Evolutionary conservation across 1,284 basidiomycete species (phyloP).

Genomic region (Neotropicomus parvogracilis): DNA sequence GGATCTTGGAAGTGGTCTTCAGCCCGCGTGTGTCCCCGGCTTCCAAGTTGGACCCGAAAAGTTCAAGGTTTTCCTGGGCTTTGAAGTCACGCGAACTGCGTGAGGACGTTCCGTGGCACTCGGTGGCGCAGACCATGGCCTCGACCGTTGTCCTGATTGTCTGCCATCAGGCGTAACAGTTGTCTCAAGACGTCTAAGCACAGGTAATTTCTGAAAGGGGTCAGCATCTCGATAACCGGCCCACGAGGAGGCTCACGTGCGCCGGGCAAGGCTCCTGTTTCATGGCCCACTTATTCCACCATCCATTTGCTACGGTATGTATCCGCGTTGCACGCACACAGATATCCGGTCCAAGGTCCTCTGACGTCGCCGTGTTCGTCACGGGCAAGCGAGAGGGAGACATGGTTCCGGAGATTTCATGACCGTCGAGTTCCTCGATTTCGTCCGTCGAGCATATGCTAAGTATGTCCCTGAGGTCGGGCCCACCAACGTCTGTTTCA

Average conservation of each 20-base stretch:
- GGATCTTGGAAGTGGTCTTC: conserved; percentile 7
- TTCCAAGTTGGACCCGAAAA: conserved; percentile 9
- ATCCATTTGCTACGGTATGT: conserved; percentile 52
- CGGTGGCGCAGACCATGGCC: conserved; percentile 26
- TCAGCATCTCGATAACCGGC: conserved; percentile 16
- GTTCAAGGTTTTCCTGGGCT: conserved; percentile 16
- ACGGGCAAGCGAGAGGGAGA: not conserved
- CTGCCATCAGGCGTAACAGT: conserved; percentile 44
- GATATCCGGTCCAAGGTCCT: conserved; percentile 23
- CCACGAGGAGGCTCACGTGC: conserved; percentile 23
- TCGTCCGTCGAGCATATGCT: conserved; percentile 47
- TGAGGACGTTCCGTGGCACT: conserved; percentile 16
- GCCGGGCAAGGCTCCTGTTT: conserved; percentile 18
- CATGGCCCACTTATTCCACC: conserved; percentile 55
- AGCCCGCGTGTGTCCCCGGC: conserved; percentile 9
- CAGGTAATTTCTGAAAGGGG: conserved; percentile 30
- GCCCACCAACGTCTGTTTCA: conserved; percentile 29
- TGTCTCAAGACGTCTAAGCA: conserved; percentile 44
- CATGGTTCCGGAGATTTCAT: not conserved
- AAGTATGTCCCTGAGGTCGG: conserved; percentile 48
- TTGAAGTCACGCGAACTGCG: conserved; percentile 13
- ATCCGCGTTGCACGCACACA: conserved; percentile 33
- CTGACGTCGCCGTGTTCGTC: conserved; percentile 10
- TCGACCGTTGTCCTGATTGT: conserved; percentile 27
- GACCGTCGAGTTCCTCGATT: conserved; percentile 39